Base-by-base conservation (phyloP, 2,329 filamentous ascomycete species). In the Meredithiella fracta region DNA sequence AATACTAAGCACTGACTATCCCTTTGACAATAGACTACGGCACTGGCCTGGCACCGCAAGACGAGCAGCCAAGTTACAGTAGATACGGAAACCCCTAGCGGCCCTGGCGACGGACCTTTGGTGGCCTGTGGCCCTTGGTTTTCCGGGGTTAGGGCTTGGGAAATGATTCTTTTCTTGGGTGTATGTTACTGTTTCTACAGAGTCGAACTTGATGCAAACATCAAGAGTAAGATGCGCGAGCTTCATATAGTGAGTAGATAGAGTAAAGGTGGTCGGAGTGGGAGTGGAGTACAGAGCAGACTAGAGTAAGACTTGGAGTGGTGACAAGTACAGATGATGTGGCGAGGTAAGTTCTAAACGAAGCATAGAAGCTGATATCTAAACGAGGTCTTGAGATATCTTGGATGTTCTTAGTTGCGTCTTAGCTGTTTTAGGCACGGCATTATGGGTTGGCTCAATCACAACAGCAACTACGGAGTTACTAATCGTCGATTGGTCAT, bases 11-110 rank as follows among this genome's bases (percentile, higher is more conserved):
- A 5, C 29, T 34, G 29, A 34, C 29, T 34, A n/a, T n/a, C n/a
- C n/a, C n/a, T 34, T 11, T 5, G 11, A 34, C 29, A 34, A 34
- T 11, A 11, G 29, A 11, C 29, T 34, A 34, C 29, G 29, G 29
- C 29, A 34, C 29, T 34, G 29, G 29, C 29, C 29, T 34, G 29
- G 29, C 11, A 11, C 40, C 20, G 40, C 40, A 44, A 44, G 5
- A 44, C 20, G n/a, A 44, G 44, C 17, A 49, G 44, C 11, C 44
- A 49, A 25, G 44, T 49, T 49, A 49, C 44, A 49, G 17, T 49
- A 22, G 44, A 25, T 3, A 26, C 23, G 20, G 11, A 25, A 20
- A 23, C 44, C 44, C 44, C 44, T 49, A 22, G 44, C 44, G 23
- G 44, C 44, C 44, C 44, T 49, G 44, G 44, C 22, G 23, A 49